These are phyloP conservation scores for Hypoxylon subgilvum DNA, from an alignment of 495 filamentous ascomycete species.

Conservation along the genomic window DNA sequence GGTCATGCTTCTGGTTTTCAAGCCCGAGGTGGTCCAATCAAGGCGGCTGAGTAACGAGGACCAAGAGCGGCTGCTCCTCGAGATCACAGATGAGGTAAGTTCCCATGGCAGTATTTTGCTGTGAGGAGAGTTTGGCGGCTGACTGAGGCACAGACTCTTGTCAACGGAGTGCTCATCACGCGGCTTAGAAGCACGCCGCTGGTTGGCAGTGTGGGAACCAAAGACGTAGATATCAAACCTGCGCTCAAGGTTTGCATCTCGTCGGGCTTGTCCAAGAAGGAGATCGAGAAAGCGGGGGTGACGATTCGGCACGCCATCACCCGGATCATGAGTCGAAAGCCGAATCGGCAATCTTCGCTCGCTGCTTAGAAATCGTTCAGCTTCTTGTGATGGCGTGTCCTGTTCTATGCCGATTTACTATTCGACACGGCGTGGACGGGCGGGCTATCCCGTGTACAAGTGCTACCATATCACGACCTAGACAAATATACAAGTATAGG, in stretches of 20 bases:
- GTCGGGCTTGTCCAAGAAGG: slow-evolving; percentile 85
- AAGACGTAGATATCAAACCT: slow-evolving; percentile 71
- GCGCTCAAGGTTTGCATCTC: slow-evolving; percentile 91
- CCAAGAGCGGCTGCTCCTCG: slow-evolving; percentile 84
- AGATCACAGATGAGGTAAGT: slow-evolving; percentile 90
- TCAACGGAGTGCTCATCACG: slow-evolving; percentile 86
- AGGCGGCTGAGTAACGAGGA: slow-evolving; percentile 71
- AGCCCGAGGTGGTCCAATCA: slow-evolving; percentile 77
- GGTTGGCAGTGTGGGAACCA: slow-evolving; percentile 56
- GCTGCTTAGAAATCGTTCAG: slow-evolving; percentile 35
- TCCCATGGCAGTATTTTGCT: neutral
- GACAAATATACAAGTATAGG: no score
- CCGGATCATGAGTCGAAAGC: slow-evolving; percentile 71
- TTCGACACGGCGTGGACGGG: slow-evolving; percentile 8
- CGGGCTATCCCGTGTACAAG: slow-evolving; percentile 12
- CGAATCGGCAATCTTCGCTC: slow-evolving; percentile 44
- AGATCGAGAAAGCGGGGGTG: slow-evolving; percentile 89
- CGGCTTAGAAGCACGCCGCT: slow-evolving; percentile 78
- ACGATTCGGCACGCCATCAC: slow-evolving; percentile 92
- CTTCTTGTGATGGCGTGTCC: slow-evolving; percentile 14
- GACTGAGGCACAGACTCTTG: slow-evolving; percentile 61
- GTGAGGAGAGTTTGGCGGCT: slow-evolving; percentile 1
- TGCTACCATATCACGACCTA: slow-evolving; percentile 11
- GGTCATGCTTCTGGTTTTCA: slow-evolving; percentile 81
- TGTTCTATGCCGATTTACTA: slow-evolving; percentile 11